Evolutionary conservation across 1,284 basidiomycete genomes (phyloP).

Genomic region (Cryptococcus sp.): DNA sequence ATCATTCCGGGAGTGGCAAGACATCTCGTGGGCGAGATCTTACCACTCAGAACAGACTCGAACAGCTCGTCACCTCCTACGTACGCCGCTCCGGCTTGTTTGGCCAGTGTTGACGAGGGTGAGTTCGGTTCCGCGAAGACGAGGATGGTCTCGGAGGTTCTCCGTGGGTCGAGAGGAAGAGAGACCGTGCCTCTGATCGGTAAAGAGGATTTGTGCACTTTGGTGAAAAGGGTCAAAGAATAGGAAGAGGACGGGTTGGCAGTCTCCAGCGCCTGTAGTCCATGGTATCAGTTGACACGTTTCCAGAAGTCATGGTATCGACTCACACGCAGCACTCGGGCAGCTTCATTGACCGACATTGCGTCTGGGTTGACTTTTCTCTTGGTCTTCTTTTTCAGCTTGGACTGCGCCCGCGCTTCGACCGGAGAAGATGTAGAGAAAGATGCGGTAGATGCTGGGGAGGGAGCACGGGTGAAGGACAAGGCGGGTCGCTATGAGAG

Average conservation of each 20-base stretch:
- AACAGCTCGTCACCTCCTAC: conserved; percentile 84
- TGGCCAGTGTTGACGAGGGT: conserved; percentile 62
- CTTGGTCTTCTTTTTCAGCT: conserved; percentile 18
- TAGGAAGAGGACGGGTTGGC: conserved; percentile 71
- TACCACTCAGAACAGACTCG: conserved; percentile 58
- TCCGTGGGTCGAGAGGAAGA: conserved; percentile 73
- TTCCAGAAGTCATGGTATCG: neutral
- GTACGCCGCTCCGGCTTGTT: conserved; percentile 76
- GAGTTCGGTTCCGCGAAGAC: conserved; percentile 72
- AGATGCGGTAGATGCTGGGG: conserved; percentile 12
- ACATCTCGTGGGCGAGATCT: conserved; percentile 47
- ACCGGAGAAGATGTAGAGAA: conserved; percentile 14
- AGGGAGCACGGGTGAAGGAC: conserved; percentile 1
- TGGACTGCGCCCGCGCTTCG: conserved; percentile 6
- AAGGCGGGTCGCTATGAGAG: conserved; percentile 10
- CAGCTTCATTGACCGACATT: conserved; percentile 42
- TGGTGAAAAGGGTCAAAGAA: conserved; percentile 76
- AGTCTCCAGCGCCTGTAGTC: conserved; percentile 71
- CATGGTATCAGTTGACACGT: neutral
- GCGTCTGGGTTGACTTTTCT: conserved; percentile 29
- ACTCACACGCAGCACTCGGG: conserved; percentile 44
- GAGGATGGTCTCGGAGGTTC: conserved; percentile 66
- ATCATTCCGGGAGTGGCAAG: conserved; percentile 81
- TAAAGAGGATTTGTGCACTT: conserved; percentile 69
- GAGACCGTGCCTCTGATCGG: conserved; percentile 77